Conservation (phyloP, 768 basidiomycete species). For the Gymnopilus junonius region DNA sequence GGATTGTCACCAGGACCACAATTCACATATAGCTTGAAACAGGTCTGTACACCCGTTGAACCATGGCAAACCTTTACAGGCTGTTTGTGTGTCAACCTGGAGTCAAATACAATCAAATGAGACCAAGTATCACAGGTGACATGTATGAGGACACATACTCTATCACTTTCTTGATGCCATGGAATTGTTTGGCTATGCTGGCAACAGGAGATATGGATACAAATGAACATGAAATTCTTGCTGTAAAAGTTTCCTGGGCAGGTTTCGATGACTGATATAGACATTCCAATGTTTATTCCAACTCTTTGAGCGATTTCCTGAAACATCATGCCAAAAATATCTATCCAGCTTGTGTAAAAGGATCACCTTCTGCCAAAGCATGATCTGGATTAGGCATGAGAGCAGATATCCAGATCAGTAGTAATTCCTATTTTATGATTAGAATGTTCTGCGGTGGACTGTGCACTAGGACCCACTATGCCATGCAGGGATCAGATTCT, state of each 20-base stretch:
- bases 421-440: no score
- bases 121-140: not conserved
- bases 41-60: slow-evolving; percentile 19
- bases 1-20: slow-evolving; percentile 44
- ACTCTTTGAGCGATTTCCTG: slow-evolving; percentile 46
- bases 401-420: no score
- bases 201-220: no score
- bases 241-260: no score
- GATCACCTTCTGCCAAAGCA: slow-evolving; percentile 31
- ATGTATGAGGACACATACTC: slow-evolving; percentile 26
- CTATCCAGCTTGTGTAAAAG: slow-evolving; percentile 36
- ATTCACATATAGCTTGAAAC: slow-evolving; percentile 30
- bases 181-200: slow-evolving; percentile 39
- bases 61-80: slow-evolving; percentile 37
- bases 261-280: no score
- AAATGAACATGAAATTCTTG: no score
- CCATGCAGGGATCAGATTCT: no score
- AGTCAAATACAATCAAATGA: not conserved
- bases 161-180: slow-evolving; percentile 33
- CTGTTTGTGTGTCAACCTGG: slow-evolving; percentile 34
- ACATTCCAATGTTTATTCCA: slow-evolving; percentile 53
- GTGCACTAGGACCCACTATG: no score
- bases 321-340: slow-evolving; percentile 45
- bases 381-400: slow-evolving; percentile 42
- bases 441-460: no score